A percentile compares a stretch with the other conserved stretches of the same genome.
phyloP scores from a whole-genome alignment of 495 filamentous ascomycete species.

The Cercophora scortea region DNA sequence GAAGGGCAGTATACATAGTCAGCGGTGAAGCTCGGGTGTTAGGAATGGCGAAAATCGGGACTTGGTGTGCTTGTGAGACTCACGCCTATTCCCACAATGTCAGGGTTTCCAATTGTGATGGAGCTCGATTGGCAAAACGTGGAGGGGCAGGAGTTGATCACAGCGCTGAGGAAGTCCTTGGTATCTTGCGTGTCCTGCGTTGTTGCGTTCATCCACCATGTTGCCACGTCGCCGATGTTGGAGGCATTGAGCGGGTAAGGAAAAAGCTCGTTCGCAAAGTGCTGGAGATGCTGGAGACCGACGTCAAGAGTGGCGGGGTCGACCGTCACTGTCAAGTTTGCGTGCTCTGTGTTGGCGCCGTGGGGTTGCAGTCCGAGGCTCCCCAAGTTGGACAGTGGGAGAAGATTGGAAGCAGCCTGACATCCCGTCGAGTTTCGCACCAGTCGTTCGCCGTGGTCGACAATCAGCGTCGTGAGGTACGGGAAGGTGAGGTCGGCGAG shows the following conservation, averaged over 20 bases:
- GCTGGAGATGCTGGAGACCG: constrained; percentile 4
- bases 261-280: constrained; percentile 8
- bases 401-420: constrained; percentile 4
- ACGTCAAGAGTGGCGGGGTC: constrained; percentile 6
- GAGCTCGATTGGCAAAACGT: constrained; percentile 7
- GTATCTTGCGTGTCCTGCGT: neutral
- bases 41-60: too few relatives aligned
- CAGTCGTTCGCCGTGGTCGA: constrained; percentile 17
- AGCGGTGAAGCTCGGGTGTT: too few relatives aligned
- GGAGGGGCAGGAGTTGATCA: constrained; percentile 6
- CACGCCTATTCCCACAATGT: constrained; percentile 15
- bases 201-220: constrained; percentile 12
- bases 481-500: constrained; percentile 6
- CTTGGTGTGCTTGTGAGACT: neutral
- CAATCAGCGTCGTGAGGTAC: constrained; percentile 7
- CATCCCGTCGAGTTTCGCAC: constrained; percentile 17
- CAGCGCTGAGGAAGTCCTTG: constrained; percentile 3
- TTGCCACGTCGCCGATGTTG: constrained; percentile 5
- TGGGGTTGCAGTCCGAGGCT: neutral
- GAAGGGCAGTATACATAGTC: too few relatives aligned
- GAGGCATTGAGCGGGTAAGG: constrained; percentile 13
- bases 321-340: neutral
- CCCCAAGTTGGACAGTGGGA: constrained; percentile 5
- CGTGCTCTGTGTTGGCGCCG: neutral
- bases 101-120: constrained; percentile 13